These are phyloP conservation scores for Hypocreales sp. DNA, from an alignment of 2,329 filamentous ascomycete genomes.

Conservation along the genomic window DNA sequence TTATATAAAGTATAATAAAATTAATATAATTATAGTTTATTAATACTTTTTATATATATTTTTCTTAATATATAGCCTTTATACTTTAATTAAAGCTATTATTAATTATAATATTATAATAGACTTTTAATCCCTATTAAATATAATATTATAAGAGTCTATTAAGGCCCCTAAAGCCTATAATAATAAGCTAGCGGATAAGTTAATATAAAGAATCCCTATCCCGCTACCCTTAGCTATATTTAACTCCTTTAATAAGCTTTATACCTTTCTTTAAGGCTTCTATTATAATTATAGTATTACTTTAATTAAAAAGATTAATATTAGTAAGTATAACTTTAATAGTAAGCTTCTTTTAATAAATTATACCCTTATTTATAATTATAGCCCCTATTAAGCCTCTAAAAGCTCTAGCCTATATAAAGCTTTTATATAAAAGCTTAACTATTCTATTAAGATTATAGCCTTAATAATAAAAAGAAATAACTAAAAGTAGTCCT, in stretches of 20 bases:
- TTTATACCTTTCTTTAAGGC: constrained; percentile 1
- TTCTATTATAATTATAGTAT: neutral
- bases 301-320: neutral
- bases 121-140: neutral
- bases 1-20: no score
- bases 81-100: neutral
- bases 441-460: neutral
- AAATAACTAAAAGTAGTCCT: constrained; percentile 1
- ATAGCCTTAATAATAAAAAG: neutral
- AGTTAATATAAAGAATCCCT: neutral
- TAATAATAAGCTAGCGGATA: neutral
- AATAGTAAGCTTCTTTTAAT: neutral
- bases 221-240: no score
- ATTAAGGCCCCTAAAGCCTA: no score
- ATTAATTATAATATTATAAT: neutral
- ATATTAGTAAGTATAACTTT: neutral
- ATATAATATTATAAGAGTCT: constrained; percentile 1
- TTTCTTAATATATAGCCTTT: neutral
- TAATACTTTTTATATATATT: constrained; percentile 1
- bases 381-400: no score
- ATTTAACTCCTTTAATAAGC: neutral
- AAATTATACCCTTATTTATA: no score
- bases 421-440: neutral
- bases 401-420: no score
- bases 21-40: no score